A percentile compares a stretch with the other conserved stretches of the same genome.
Evolutionary conservation across 176 grass and related monocot species (phyloP).

Genomic region (Triticum turgidum): DNA sequence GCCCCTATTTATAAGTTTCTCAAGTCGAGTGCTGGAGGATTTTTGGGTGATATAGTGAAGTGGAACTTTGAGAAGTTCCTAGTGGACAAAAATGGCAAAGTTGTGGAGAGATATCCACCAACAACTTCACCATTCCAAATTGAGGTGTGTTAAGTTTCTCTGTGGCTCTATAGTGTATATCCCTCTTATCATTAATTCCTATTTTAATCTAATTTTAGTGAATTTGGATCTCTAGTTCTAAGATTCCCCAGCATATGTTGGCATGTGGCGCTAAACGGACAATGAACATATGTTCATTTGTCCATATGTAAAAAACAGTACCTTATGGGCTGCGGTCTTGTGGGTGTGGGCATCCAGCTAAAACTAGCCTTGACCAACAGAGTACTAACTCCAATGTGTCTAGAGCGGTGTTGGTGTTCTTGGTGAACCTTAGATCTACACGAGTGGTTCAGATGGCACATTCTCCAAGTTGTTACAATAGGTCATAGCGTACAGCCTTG

Average conservation of each 20-base stretch:
- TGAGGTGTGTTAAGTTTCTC: slow-evolving; percentile 56
- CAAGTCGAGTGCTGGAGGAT: slow-evolving; percentile 95
- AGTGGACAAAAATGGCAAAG: slow-evolving; percentile 93
- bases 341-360: not conserved
- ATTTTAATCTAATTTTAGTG: not conserved
- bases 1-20: slow-evolving; percentile 91
- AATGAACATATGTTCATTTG: not conserved
- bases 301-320: not conserved
- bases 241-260: not conserved
- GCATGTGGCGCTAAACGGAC: not conserved
- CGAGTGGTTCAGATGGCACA: not conserved
- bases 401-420: not conserved
- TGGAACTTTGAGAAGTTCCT: slow-evolving; percentile 99
- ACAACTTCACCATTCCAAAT: slow-evolving; percentile 98
- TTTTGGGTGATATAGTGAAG: slow-evolving; percentile 93
- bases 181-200: not conserved
- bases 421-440: not conserved
- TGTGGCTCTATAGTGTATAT: not conserved
- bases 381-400: not conserved
- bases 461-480: not conserved
- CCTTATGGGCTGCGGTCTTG: not conserved
- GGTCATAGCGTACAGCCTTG: not conserved
- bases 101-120: slow-evolving; percentile 90
- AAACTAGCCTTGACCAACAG: slow-evolving; percentile 2
- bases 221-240: not conserved